Evolutionary conservation across 2,329 filamentous ascomycete species (phyloP), one percentile per base, ranked within the genome.

Genomic region (Colletotrichum lini): DNA sequence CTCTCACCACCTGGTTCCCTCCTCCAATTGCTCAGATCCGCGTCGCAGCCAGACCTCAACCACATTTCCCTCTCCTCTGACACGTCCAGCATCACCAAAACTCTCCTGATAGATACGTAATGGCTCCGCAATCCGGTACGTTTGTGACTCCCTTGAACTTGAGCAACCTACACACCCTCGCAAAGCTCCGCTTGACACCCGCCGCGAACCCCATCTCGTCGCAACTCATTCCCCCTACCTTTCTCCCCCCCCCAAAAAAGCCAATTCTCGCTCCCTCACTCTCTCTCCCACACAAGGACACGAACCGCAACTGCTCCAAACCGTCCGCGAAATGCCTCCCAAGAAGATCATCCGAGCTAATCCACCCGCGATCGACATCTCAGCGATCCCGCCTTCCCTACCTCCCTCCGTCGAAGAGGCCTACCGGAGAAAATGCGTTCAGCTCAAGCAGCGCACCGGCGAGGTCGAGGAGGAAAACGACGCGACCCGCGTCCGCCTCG

Each of bases 361-460:
- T 78, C 73, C 76, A 65, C 68, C 75, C 73, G 60, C 68, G 70
- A 70, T 74, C 73, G 76, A 82, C 80, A 74, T 76, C 78, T 80
- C 78, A 80, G 83, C 84, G 72, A 84, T 89, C 65, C 89, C 89
- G 40, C 89, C 90, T 18, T 83, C 89, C 50, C 86, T 93, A 4
- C 94, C 96, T 23, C 96, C 96, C 18, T 97, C 95, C 18, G 95
- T 98, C 73, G 96, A 99, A 83, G 93, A 96, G 80, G 95, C 96
- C 61, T 99, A 98, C 83, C 95, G 96, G 78, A 91, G 94, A 74
- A 98, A 99, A 90, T 98, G 96, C 82, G 94, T 98, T 79, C 93
- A 97, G 77, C 89, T 99, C 26, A 97, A 97, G 84, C 93, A 94
- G 77, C 93, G 96, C 72, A 94, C 96, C 74, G 93, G 92, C 80